Base-by-base conservation (phyloP, 768 basidiomycete species). In the Pisolithus microcarpus region DNA sequence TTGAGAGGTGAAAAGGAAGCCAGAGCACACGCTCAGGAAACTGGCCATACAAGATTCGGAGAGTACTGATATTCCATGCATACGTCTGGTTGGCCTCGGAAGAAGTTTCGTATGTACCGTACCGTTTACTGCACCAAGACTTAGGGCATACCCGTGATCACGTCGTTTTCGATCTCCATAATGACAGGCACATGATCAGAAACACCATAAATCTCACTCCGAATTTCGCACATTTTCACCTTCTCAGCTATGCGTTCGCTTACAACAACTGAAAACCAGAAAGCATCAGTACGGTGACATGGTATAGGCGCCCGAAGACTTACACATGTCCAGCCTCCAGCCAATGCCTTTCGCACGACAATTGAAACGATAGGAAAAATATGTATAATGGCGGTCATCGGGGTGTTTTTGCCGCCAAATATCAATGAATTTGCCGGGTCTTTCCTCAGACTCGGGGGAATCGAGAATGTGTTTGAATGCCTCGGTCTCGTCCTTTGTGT, bases 1-100 rank as follows among this genome's bases (percentile, higher is more conserved):
- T 70, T 98, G 56, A 94, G 86, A 58, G 95, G 95, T 31, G 94
- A 98, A 72, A 97, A 93, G 61, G 93, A 84, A 53, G 95, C 95
- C 1, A 80, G 89, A 34, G 78, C 79, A 43, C 95, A 98, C 64
- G 95, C 95, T 5, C 78, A 79, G 59, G 73, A 81, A 66, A 96
- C 92, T 1, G 91, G 94, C 0, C 94, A 96, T 68, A 77, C 78
- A 18, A 74, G 75, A 38, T 94, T 94, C 58, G 90, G 89, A 55
- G 91, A 91, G 63, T 92, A 84, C 63, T 88, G 56, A 66, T 19
- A n/a, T 71, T 51, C 7, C 36, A 18, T 30, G 26, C 21, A 9
- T 28, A 30, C n/a, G 15, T 19, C n/a, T 36, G 30, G 18, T 43
- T 19, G 9, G 24, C 18, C 36, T 46, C 19, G n/a, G 31, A 18